Conservation (phyloP, 1,284 basidiomycete species). For the Xanthoconium separans region DNA sequence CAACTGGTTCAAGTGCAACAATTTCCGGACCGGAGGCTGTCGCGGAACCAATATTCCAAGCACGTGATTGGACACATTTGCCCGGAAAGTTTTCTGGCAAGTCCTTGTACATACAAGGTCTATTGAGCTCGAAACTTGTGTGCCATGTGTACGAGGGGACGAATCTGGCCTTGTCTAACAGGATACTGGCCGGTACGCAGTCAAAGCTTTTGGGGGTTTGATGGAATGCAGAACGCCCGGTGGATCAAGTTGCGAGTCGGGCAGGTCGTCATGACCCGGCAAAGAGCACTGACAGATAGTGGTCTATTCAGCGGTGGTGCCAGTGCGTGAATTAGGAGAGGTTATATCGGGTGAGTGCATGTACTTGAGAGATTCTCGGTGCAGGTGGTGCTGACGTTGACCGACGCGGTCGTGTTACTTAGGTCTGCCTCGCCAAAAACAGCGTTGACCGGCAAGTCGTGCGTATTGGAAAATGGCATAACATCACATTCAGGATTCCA, state of each 20-base stretch:
- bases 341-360: not conserved
- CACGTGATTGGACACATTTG: too few species aligned
- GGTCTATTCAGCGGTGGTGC: not conserved
- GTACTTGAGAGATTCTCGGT: not conserved
- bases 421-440: not conserved
- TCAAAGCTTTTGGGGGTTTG: not conserved
- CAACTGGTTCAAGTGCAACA: too few species aligned
- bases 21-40: too few species aligned
- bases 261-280: not conserved
- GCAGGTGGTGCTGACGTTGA: not conserved
- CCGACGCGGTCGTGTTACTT: not conserved
- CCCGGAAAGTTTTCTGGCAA: too few species aligned
- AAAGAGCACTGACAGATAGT: not conserved
- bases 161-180: not conserved
- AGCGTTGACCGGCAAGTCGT: not conserved
- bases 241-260: not conserved
- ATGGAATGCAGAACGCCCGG: not conserved
- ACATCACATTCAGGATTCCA: slow-evolving; percentile 11
- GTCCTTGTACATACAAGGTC: too few species aligned
- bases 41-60: too few species aligned
- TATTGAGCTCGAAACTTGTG: too few species aligned
- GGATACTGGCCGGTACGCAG: not conserved
- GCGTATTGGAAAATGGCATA: not conserved
- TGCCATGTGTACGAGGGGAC: too few species aligned
- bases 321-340: not conserved